These are phyloP conservation scores for Teunomyces aglyptinius DNA, from an alignment of 805 yeast genomes.

Conservation along the genomic window DNA sequence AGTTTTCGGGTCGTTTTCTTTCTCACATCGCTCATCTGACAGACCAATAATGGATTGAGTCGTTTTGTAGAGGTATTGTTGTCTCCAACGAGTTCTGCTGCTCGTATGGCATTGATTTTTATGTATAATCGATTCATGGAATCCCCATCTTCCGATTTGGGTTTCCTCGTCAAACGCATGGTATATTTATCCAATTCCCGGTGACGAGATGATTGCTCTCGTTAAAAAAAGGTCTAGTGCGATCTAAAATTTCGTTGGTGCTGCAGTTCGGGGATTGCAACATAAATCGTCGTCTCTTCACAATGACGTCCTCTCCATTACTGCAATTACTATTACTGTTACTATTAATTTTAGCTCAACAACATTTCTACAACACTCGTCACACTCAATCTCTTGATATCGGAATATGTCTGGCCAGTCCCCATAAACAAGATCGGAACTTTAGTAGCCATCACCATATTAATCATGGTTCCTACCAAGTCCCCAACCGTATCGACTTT, in stretches of 20 bases:
- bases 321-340: too few relatives aligned
- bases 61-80: conserved; percentile 13
- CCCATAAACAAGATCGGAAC: conserved; percentile 96
- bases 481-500: conserved; percentile 98
- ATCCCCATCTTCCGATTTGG: not conserved
- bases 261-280: not conserved
- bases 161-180: conserved; percentile 2
- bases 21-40: conserved; percentile 27
- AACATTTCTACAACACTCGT: conserved; percentile 88
- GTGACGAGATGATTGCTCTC: conserved; percentile 1
- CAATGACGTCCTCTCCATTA: too few relatives aligned
- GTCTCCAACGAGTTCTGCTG: conserved; percentile 35
- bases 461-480: conserved; percentile 93
- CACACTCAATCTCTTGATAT: conserved; percentile 83
- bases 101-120: conserved; percentile 36
- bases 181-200: not conserved
- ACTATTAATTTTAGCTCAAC: conserved; percentile 46
- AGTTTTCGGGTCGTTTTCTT: conserved; percentile 30
- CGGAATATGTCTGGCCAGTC: conserved; percentile 96
- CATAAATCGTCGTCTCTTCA: too few relatives aligned
- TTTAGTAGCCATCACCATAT: conserved; percentile 94
- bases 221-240: not conserved
- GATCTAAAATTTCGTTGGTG: not conserved
- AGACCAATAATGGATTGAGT: conserved; percentile 38
- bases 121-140: conserved; percentile 18